A percentile compares a stretch with the other conserved stretches of the same genome.
Conservation (phyloP, 75 land plant species). For the Azolla pinnata region DNA sequence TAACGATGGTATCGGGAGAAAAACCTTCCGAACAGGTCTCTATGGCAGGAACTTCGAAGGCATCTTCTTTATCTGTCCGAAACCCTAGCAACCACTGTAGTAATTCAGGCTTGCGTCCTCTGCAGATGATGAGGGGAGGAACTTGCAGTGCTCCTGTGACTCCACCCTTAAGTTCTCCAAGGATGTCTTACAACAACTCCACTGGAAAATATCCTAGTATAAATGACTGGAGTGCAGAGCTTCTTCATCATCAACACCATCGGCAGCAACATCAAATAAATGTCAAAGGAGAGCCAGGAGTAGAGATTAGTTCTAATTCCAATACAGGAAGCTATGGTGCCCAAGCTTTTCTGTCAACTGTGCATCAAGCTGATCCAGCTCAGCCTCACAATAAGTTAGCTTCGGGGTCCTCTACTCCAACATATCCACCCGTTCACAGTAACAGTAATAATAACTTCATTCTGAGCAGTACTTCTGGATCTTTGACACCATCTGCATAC, state of each 20-base stretch:
- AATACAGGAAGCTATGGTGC: too few species aligned
- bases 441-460: too few species aligned
- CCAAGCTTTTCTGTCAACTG: too few species aligned
- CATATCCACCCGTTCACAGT: conserved; percentile 5
- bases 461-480: conserved; percentile 3
- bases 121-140: conserved; percentile 15
- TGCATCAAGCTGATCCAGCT: too few species aligned
- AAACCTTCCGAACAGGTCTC: not conserved
- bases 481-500: conserved; percentile 1
- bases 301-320: too few species aligned
- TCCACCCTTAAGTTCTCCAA: conserved; percentile 25
- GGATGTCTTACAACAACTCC: conserved; percentile 11
- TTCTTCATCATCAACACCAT: not conserved
- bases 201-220: conserved; percentile 8
- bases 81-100: too few species aligned
- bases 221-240: not conserved
- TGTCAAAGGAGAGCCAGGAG: too few species aligned
- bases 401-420: conserved; percentile 6
- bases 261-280: too few species aligned
- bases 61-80: conserved; percentile 7
- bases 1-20: too few species aligned
- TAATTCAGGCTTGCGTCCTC: conserved; percentile 19
- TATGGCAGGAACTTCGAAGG: not conserved
- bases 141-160: conserved; percentile 31
- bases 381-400: too few species aligned